These are phyloP conservation scores for Litchi chinensis DNA, from an alignment of 345 rosid species.

Conservation along the genomic window DNA sequence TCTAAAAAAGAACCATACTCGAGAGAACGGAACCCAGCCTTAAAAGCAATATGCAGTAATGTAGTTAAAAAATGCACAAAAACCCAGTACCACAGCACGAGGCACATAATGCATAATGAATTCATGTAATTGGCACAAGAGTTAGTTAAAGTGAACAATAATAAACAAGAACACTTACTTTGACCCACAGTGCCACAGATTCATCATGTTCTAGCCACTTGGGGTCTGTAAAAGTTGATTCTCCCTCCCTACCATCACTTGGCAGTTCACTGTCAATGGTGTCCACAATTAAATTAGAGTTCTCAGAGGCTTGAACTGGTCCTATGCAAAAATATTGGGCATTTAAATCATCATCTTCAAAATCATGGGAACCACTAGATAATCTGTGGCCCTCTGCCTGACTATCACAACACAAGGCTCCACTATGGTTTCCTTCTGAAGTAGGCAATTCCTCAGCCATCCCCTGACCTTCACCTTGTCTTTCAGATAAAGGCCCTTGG, in stretches of 20 bases:
- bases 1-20: not conserved
- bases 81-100: not conserved
- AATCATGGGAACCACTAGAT: slow-evolving; percentile 52
- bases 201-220: slow-evolving; percentile 85
- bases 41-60: slow-evolving; percentile 6
- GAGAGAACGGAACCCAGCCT: slow-evolving; percentile 2
- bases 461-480: slow-evolving; percentile 38
- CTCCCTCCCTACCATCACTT: slow-evolving; percentile 54
- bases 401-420: slow-evolving; percentile 46
- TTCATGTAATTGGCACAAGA: slow-evolving; percentile 9
- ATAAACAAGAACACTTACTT: slow-evolving; percentile 52
- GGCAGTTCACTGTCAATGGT: slow-evolving; percentile 53
- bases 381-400: slow-evolving; percentile 48
- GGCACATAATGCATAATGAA: slow-evolving; percentile 11
- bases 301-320: slow-evolving; percentile 46
- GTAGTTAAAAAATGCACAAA: not conserved
- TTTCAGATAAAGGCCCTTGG: slow-evolving; percentile 38
- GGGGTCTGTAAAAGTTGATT: slow-evolving; percentile 58
- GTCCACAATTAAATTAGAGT: slow-evolving; percentile 43
- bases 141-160: slow-evolving; percentile 6
- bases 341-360: slow-evolving; percentile 50
- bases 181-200: slow-evolving; percentile 93
- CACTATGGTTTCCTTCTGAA: slow-evolving; percentile 42
- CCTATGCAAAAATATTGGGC: slow-evolving; percentile 37
- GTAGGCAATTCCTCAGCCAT: slow-evolving; percentile 34